Evolutionary conservation across 2,329 filamentous ascomycete genomes (phyloP).

Genomic region (Chaetomiaceae sp.): DNA sequence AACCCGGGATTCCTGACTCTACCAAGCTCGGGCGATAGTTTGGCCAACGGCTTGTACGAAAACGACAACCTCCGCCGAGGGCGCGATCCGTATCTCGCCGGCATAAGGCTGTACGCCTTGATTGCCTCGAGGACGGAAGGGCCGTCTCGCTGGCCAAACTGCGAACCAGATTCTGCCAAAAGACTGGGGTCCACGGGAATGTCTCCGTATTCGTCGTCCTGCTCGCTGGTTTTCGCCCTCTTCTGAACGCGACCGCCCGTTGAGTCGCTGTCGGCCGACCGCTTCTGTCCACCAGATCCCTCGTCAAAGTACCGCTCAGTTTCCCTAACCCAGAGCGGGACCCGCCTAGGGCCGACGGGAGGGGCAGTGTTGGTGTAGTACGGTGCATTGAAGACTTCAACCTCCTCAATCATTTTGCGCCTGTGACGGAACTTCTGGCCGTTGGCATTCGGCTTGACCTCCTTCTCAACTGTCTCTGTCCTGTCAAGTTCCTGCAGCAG

Average conservation of each 20-base stretch:
- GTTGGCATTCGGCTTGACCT: conserved; percentile 24
- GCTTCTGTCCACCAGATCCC: conserved; percentile 8
- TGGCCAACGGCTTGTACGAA: conserved; percentile 17
- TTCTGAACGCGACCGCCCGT: conserved; percentile 11
- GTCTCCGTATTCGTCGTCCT: conserved; percentile 4
- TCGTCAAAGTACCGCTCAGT: conserved; percentile 11
- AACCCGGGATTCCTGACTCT: conserved; percentile 26
- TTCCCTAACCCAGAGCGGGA: conserved; percentile 19
- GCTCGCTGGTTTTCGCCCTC: conserved; percentile 9
- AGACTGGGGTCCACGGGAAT: conserved; percentile 20
- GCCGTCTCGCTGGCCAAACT: conserved; percentile 3
- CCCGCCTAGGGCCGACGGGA: conserved; percentile 9
- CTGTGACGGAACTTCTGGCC: conserved; percentile 30
- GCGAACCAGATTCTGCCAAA: conserved; percentile 1
- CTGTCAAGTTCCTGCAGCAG: conserved; percentile 28
- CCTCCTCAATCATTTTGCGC: conserved; percentile 37
- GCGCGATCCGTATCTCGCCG: conserved; percentile 18
- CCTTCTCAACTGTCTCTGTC: conserved; percentile 15
- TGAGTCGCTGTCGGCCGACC: conserved; percentile 11
- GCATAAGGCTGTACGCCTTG: conserved; percentile 26
- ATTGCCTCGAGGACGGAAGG: conserved; percentile 26
- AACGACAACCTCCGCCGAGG: conserved; percentile 4
- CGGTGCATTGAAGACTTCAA: conserved; percentile 48
- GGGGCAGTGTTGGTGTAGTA: conserved; percentile 38
- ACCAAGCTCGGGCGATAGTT: conserved; percentile 23